These are phyloP conservation scores for Cytospora piceae DNA, from an alignment of 2,329 filamentous ascomycete species.

Conservation along the genomic window DNA sequence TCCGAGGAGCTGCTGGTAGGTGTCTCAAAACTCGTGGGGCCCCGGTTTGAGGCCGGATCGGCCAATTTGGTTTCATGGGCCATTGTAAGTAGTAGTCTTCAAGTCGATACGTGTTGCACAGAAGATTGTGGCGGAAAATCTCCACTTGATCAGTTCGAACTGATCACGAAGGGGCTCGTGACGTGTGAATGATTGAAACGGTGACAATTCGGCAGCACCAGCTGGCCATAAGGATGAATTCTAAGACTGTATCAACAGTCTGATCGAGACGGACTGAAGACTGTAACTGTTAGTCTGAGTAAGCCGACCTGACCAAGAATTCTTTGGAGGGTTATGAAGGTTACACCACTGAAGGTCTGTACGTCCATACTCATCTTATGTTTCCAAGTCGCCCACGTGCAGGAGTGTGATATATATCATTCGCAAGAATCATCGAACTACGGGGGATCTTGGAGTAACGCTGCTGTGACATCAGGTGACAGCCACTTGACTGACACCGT, in stretches of 20 bases:
- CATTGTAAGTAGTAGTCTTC: constrained; percentile 8
- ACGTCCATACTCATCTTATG: not conserved
- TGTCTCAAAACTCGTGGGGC: not conserved
- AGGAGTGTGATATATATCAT: too few species aligned
- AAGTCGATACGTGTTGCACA: too few species aligned
- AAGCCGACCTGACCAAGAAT: not conserved
- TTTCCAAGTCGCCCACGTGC: not conserved
- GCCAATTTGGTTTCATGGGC: constrained; percentile 10
- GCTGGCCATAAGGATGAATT: too few species aligned
- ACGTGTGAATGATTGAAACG: not conserved
- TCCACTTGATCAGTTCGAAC: not conserved
- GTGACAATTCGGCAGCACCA: too few species aligned
- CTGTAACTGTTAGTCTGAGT: not conserved
- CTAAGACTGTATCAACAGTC: too few species aligned
- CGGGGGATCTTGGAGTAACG: not conserved
- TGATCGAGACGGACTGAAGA: not conserved
- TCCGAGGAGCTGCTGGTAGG: not conserved
- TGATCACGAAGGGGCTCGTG: not conserved
- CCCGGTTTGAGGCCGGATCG: not conserved
- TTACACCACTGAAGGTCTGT: not conserved
- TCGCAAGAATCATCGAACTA: too few species aligned
- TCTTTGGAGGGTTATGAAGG: not conserved
- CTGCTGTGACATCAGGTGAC: not conserved
- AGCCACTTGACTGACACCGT: not conserved
- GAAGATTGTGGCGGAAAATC: not conserved